Base-by-base conservation (phyloP, 129 eudicot species). In the Lonicera japonica region DNA sequence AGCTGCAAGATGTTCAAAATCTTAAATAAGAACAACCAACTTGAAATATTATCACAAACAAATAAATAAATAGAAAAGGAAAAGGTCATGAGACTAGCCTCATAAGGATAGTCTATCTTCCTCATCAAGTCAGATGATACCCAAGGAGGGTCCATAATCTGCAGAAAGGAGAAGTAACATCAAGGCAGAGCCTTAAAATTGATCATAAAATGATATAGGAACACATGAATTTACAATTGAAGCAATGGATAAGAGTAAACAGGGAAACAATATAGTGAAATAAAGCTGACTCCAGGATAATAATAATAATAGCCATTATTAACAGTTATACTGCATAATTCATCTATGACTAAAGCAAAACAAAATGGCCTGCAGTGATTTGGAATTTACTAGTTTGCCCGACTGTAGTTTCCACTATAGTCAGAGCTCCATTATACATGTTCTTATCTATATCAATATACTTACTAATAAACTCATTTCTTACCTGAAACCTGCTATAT, bases 81-180 rank as follows among this genome's bases (percentile, higher is more conserved):
- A 14, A 51, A 61, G 43, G 20, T 23, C 60, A 34, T 40, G 25
- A 75, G 7, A 64, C 80, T 58, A 56, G 66, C 98, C 96, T 91
- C 96, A 8, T 82, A 84, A 22, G 98, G 98, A 62, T 87, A 87
- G 75, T 91, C 83, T 88, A 91, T 91, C 67, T 91, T 84, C 46
- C 70, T 86, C 90, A 91, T 72, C 72, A 91, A 67, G 74, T 73
- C 83, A 73, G 75, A 73, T n/a, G 98, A 88, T 82, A 84, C 78
- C 96, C 98, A 91, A 55, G 98, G 96, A 66, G 96, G 95, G 77
- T 87, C 96, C 76, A 87, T 78, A 68, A 91, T 84, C 98, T 91
- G 86, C 68, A 62, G 68, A 54, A 54, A 56, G 4, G 41, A 46
- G 25, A 53, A 43, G 23, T 22, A 25, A 46, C 0, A 18, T 52